Base-by-base conservation (phyloP, 2,329 filamentous ascomycete species). In the Aspergillus udagawae region DNA sequence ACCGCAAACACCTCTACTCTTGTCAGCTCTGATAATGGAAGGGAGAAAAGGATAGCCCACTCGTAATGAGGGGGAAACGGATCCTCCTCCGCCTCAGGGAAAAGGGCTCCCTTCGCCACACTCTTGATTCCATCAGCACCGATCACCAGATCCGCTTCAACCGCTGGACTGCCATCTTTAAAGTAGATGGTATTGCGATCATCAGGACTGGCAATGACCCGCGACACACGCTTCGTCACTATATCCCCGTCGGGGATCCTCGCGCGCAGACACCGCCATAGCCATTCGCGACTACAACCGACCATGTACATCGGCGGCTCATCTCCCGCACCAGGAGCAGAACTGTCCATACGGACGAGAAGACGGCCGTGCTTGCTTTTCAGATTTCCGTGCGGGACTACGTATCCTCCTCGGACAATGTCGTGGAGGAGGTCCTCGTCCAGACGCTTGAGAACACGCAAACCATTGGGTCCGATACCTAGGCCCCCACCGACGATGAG, bases 111-210 rank as follows among this genome's bases (percentile, higher is more conserved):
- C 55, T 73, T 74, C 2, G 68, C 67, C 0, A 65, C 68, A 49
- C 74, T 75, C 50, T 71, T 70, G 17, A 79, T 51, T 0, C 77
- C 77, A 63, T 79, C 77, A 0, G 76, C 74, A 4, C 77, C 76
- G 51, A 79, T 71, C 2, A 79, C 66, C 25, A 79, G 62, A 65
- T 79, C 77, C 5, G 71, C 75, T 47, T 73, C 66, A 9, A 65
- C 63, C 17, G 71, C 60, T 0, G 60, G 20, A 52, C 66, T 72
- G 1, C 65, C 70, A 58, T 77, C 75, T 1, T 59, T 63, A 58
- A 79, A 78, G 2, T 60, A 58, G 9, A 76, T 59, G 7, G 65
- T 23, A 53, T 71, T 70, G 10, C 55, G 64, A 1, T 63, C 67
- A 14, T 68, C 50, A 4, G 63, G 8, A 20, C 63, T 61, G 1